Evolutionary conservation across 2,329 filamentous ascomycete genomes (phyloP), one percentile per base, ranked within the genome.

Genomic region (Verticillium tricorpus): DNA sequence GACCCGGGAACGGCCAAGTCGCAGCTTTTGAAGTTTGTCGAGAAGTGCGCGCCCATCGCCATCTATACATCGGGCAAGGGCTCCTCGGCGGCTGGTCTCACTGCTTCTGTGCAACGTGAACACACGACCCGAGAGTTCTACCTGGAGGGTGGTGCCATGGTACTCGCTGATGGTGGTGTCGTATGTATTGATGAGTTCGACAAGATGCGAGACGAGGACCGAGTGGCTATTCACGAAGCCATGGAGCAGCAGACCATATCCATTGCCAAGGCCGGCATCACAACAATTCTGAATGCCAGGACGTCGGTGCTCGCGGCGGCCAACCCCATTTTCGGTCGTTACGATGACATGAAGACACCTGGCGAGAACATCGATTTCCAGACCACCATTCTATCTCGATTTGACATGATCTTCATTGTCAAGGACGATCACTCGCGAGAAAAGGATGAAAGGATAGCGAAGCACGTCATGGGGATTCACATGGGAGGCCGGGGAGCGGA

Each of bases 201-300:
- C 80, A 99, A 99, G 82, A 99, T 99, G 95, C 86, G 95, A 65
- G 95, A 99, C 73, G 95, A 99, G 75, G 95, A 99, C 70, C 86
- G 95, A 69, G 95, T 98, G 7, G 95, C 95, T 2, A 99, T 99
- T 67, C 95, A 99, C 82, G 95, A 99, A 84, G 95, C 95, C 62
- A 99, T 99, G 95, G 95, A 99, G 74, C 95, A 99, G 78, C 95
- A 99, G 76, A 99, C 95, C 0, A 99, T 99, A 64, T 98, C 95
- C 12, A 98, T 99, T 69, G 95, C 95, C 66, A 98, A 99, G 78
- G 95, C 95, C 0, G 95, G 95, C 69, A 99, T 99, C 72, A 99
- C 95, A 0, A 99, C 95, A 0, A 98, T 99, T 66, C 85, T 99
- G 60, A 99, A 99, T 71, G 93, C 95, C 14, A 83, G 95, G 70